phyloP scores from a whole-genome alignment of 371 early-diverging fungal species.

The Rhizopus sp. region DNA sequence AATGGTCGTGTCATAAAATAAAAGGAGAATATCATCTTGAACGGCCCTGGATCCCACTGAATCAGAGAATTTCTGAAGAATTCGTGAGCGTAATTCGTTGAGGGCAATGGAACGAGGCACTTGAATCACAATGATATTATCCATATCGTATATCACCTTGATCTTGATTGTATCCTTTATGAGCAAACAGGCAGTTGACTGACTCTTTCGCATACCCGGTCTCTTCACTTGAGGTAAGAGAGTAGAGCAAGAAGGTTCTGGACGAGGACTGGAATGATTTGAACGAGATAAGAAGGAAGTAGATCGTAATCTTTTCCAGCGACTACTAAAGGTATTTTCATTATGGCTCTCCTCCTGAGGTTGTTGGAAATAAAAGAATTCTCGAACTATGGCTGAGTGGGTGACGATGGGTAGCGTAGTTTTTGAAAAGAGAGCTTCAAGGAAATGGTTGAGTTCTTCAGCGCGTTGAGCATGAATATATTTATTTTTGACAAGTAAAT shows the following conservation, averaged over 20 bases:
- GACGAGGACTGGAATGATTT: slow-evolving; percentile 8
- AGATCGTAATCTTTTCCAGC: slow-evolving; percentile 29
- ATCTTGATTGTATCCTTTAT: slow-evolving; percentile 29
- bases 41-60: slow-evolving; percentile 16
- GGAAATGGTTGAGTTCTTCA: slow-evolving; percentile 27
- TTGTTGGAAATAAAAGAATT: slow-evolving; percentile 22
- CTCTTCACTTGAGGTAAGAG: slow-evolving; percentile 6
- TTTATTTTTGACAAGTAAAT: slow-evolving; percentile 11
- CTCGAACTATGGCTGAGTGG: slow-evolving; percentile 22
- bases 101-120: slow-evolving; percentile 34
- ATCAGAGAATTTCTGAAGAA: slow-evolving; percentile 40
- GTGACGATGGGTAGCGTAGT: slow-evolving; percentile 12
- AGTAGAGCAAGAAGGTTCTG: slow-evolving; percentile 22
- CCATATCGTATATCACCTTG: slow-evolving; percentile 37
- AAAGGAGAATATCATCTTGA: slow-evolving; percentile 16
- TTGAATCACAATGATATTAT: slow-evolving; percentile 41
- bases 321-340: not conserved
- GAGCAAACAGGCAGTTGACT: slow-evolving; percentile 14
- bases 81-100: slow-evolving; percentile 25
- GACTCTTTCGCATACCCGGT: slow-evolving; percentile 16
- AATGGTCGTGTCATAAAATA: slow-evolving; percentile 25
- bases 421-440: slow-evolving; percentile 17
- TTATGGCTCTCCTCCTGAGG: not conserved
- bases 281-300: slow-evolving; percentile 22
- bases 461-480: slow-evolving; percentile 19